Percentiles rank a stretch among this genome's conserved stretches.
These are phyloP conservation scores for Botrytis hyacinthi DNA, from an alignment of 2,329 filamentous ascomycete genomes.

Conservation along the genomic window DNA sequence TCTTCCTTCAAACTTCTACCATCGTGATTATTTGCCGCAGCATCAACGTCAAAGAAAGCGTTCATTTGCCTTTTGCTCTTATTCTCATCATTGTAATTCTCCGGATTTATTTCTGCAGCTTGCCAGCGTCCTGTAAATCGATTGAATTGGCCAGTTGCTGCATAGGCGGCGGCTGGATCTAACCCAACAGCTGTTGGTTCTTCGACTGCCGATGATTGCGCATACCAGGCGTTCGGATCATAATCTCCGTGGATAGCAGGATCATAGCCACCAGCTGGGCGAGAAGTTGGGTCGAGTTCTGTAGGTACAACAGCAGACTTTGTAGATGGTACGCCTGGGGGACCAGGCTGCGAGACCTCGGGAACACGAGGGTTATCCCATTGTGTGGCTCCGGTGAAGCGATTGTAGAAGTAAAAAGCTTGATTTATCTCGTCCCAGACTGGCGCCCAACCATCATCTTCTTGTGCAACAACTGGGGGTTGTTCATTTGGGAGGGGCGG, in stretches of 20 bases:
- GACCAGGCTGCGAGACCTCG: conserved; percentile 35
- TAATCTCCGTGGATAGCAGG: conserved; percentile 95
- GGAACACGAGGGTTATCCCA: conserved; percentile 85
- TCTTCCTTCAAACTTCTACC: conserved; percentile 90
- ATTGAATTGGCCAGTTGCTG: conserved; percentile 77
- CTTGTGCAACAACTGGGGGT: conserved; percentile 48
- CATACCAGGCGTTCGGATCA: conserved; percentile 94
- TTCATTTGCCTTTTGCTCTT: conserved; percentile 88
- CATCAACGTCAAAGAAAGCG: conserved; percentile 93
- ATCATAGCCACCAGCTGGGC: conserved; percentile 77
- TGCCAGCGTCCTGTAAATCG: conserved; percentile 87
- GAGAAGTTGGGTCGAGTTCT: conserved; percentile 34
- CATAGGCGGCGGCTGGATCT: conserved; percentile 55
- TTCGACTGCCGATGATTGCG: conserved; percentile 53
- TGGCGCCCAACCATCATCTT: conserved; percentile 76
- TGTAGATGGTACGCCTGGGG: conserved; percentile 36
- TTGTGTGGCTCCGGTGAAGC: conserved; percentile 70
- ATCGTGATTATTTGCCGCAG: conserved; percentile 85
- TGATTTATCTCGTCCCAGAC: conserved; percentile 69
- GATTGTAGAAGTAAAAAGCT: conserved; percentile 82
- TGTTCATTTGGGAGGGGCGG: conserved; percentile 42
- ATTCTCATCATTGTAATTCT: conserved; percentile 80
- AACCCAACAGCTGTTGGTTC: conserved; percentile 38
- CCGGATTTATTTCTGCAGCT: conserved; percentile 61
- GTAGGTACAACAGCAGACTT: conserved; percentile 32